Evolutionary conservation across 2,329 filamentous ascomycete species (phyloP), one percentile per base, ranked within the genome.

Genomic region (Arthrobotrys pseudoclavata): DNA sequence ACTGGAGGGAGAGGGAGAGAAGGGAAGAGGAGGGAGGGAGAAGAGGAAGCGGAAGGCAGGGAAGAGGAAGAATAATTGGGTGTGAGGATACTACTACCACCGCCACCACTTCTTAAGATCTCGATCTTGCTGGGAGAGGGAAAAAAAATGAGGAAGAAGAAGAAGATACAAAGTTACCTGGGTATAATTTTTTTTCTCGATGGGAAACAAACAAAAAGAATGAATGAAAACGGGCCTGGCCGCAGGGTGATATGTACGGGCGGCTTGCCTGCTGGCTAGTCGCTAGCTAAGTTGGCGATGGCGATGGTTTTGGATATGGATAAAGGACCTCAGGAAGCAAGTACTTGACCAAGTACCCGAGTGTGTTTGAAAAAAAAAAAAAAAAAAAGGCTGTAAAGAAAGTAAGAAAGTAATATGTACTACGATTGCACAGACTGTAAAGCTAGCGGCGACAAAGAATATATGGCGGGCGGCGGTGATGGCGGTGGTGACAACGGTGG

Each of bases 261-360:
- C 24, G 31, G 24, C 42, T 37, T 48, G 26, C 47, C n/a, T 40
- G 34, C 12, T 40, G 34, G 34, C 34, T 40, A 7, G 34, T 40
- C 5, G 61, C 47, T 22, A 50, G 40, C 50, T 50, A 69, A 62
- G 37, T 55, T 18, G 52, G 40, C 45, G 55, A 60, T 63, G 69
- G 37, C 26, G 42, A 66, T 52, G 29, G 29, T 42, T 50, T n/a
- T n/a, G n/a, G 53, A 47, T 60, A 52, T 55, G 57, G 67, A 29
- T 15, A 10, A 9, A 34, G 7, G 26, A 29, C 3, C 26, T 29
- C 7, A 34, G 7, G 6, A 34, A 5, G 6, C 7, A 10, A 34
- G 7, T 1, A 34, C 31, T 10, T 34, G 7, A 9, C 1, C 12
- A 29, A 4, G 26, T 29, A 29, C 26, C n/a, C n/a, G n/a, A n/a